These are phyloP conservation scores for Collariella sp. DNA, from an alignment of 495 filamentous ascomycete genomes.

Conservation along the genomic window DNA sequence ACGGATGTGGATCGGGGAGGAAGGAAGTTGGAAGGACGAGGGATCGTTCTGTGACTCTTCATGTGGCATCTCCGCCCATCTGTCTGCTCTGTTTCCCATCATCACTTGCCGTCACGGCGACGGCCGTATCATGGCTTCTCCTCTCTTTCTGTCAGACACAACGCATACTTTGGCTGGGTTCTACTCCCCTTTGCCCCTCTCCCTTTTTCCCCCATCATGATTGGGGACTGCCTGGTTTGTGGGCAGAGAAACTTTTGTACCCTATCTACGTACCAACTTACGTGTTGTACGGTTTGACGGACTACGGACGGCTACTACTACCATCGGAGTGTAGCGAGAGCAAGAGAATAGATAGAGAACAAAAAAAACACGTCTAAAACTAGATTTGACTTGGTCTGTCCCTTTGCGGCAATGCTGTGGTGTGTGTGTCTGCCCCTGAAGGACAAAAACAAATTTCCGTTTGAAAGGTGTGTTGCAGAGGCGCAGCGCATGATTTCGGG, in stretches of 20 bases:
- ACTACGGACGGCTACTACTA: no score
- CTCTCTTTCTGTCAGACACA: neutral
- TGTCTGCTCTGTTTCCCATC: constrained; percentile 4
- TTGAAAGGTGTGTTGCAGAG: no score
- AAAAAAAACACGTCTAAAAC: constrained; percentile 3
- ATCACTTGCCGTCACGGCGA: neutral
- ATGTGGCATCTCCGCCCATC: constrained; percentile 1
- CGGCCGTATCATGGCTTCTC: neutral
- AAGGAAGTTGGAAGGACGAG: neutral
- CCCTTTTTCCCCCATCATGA: no score
- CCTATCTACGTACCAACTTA: no score
- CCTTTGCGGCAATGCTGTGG: neutral
- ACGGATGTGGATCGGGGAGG: constrained; percentile 1
- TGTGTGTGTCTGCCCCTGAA: neutral
- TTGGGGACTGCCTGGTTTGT: no score
- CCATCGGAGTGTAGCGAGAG: neutral
- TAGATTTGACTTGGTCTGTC: neutral
- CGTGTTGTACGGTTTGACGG: no score
- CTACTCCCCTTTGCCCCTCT: neutral
- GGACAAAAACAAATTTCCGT: neutral
- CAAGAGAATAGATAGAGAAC: neutral
- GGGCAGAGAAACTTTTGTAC: no score
- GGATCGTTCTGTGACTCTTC: neutral
- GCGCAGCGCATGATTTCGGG: no score
- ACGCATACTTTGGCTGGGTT: neutral